Percentiles rank a stretch among this genome's conserved stretches.
phyloP scores from a whole-genome alignment of 805 yeast species.

The Kuraishia hungarica region DNA sequence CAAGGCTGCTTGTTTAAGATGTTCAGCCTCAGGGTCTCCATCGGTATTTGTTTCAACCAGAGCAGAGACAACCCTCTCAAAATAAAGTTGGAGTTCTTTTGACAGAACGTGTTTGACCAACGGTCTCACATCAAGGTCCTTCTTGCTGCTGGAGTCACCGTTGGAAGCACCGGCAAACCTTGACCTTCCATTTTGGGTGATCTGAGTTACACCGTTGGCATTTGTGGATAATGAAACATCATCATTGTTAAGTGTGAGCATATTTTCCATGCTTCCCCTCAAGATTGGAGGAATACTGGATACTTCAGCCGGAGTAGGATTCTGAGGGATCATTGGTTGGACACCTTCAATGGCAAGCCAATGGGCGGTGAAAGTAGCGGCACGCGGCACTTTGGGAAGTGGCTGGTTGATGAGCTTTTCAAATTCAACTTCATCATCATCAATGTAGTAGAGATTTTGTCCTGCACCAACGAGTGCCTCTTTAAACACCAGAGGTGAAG shows the following conservation, averaged over 20 bases:
- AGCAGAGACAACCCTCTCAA: conserved; percentile 82
- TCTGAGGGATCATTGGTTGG: conserved; percentile 95
- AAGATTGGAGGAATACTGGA: conserved; percentile 66
- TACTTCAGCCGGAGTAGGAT: conserved; percentile 79
- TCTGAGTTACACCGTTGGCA: conserved; percentile 18
- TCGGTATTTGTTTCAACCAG: conserved; percentile 46
- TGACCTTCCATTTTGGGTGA: conserved; percentile 12
- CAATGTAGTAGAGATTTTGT: conserved; percentile 85
- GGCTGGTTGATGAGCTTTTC: conserved; percentile 92
- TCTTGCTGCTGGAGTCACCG: conserved; percentile 20
- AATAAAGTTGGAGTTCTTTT: conserved; percentile 87
- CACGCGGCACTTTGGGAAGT: conserved; percentile 89
- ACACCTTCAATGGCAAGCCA: conserved; percentile 99
- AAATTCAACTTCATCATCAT: conserved; percentile 87
- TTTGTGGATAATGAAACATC: conserved; percentile 19
- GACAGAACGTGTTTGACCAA: conserved; percentile 92
- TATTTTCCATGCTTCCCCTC: conserved; percentile 73
- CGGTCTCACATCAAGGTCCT: conserved; percentile 67
- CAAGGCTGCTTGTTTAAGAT: conserved; percentile 70
- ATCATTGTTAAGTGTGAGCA: conserved; percentile 44
- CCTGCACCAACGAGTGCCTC: conserved; percentile 90
- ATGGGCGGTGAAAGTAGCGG: conserved; percentile 87
- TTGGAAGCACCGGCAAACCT: conserved; percentile 15
- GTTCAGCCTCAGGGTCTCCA: conserved; percentile 36
- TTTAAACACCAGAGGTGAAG: conserved; percentile 65